phyloP scores from a whole-genome alignment of 2,329 filamentous ascomycete species.

The Talaromyces sp. region DNA sequence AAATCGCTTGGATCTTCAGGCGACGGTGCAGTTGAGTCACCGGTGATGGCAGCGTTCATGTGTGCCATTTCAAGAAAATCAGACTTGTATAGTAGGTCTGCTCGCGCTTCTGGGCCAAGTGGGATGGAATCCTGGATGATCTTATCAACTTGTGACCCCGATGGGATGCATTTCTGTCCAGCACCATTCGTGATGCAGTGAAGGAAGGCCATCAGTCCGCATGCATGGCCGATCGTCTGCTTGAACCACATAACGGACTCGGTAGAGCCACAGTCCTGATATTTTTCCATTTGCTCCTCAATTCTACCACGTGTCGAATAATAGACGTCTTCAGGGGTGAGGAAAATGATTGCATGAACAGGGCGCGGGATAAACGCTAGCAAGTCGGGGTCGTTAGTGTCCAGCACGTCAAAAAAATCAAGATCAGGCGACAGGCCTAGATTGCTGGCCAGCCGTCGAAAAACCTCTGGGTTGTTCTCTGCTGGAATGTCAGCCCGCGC shows the following conservation, averaged over 20 bases:
- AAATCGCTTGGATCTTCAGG: not conserved
- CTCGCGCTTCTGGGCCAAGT: not conserved
- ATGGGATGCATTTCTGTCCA: constrained; percentile 8
- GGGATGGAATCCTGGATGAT: not conserved
- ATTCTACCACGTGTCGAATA: constrained; percentile 1
- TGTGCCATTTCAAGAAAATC: constrained; percentile 4
- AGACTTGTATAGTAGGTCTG: constrained; percentile 8
- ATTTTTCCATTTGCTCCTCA: constrained; percentile 18
- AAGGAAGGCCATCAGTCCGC: constrained; percentile 53
- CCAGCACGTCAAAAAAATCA: constrained; percentile 50
- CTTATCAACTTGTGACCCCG: not conserved
- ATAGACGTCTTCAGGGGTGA: not conserved
- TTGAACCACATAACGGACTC: constrained; percentile 55
- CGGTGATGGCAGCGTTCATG: constrained; percentile 3
- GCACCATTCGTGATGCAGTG: constrained; percentile 48
- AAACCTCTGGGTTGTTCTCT: constrained; percentile 53
- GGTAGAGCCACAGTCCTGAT: constrained; percentile 40
- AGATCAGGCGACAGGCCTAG: constrained; percentile 45
- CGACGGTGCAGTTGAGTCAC: not conserved
- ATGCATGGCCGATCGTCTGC: constrained; percentile 54
- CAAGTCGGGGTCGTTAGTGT: constrained; percentile 45
- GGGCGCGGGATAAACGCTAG: constrained; percentile 48
- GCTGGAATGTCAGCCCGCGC: not conserved
- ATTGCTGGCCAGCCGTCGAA: constrained; percentile 44
- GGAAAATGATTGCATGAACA: constrained; percentile 39